A percentile compares a stretch with the other conserved stretches of the same genome.
phyloP scores from a whole-genome alignment of 2,329 filamentous ascomycete genomes.

The Botrytis paeoniae region DNA sequence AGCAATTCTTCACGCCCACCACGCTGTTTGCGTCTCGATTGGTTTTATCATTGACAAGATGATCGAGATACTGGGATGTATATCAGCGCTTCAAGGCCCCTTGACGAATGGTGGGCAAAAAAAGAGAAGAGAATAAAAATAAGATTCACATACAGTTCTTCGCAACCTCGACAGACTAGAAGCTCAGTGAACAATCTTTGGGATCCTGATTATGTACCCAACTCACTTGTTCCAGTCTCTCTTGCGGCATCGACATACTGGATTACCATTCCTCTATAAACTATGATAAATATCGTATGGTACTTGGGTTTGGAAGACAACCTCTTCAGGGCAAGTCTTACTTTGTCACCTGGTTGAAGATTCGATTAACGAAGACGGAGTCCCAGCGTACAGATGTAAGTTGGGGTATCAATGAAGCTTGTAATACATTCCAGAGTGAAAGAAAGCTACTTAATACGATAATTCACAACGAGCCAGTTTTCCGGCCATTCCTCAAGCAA shows the following conservation, averaged over 20 bases:
- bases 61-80: conserved; percentile 72
- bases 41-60: conserved; percentile 71
- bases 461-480: conserved; percentile 84
- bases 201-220: conserved; percentile 34
- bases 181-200: conserved; percentile 46
- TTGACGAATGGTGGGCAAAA: conserved; percentile 46
- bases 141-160: neutral
- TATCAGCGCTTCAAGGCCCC: conserved; percentile 53
- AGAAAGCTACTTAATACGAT: conserved; percentile 71
- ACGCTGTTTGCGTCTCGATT: conserved; percentile 84
- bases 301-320: neutral
- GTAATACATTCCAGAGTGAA: conserved; percentile 71
- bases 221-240: conserved; percentile 37
- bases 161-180: conserved; percentile 2
- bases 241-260: conserved; percentile 52
- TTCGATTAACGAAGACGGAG: conserved; percentile 50
- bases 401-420: conserved; percentile 69
- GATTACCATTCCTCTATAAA: neutral
- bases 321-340: conserved; percentile 56
- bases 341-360: conserved; percentile 73
- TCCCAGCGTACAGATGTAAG: neutral
- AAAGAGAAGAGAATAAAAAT: neutral
- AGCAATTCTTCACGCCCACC: conserved; percentile 77
- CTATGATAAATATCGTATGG: neutral
- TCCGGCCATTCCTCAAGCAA: conserved; percentile 67